Evolutionary conservation across 2,329 filamentous ascomycete species (phyloP), one percentile per base, ranked within the genome.

Genomic region (Venturia effusa): DNA sequence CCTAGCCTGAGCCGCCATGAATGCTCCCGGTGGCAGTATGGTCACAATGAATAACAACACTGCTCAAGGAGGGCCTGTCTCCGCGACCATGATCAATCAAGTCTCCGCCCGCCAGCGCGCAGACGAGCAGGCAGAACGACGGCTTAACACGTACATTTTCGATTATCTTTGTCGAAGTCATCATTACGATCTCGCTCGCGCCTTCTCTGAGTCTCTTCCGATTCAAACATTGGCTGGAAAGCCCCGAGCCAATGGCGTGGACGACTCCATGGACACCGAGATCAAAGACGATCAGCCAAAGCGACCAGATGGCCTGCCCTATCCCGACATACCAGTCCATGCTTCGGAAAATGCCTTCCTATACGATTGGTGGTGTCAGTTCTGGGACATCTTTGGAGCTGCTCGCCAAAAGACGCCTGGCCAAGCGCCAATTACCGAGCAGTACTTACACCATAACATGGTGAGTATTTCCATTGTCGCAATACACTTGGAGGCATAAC

Each of bases 361-460:
- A n/a, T 88, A 91, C 69, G 94, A 97, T 71, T 99, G 94, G 94
- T 99, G 95, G 80, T 90, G 88, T 72, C 83, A 97, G 62, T 99
- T 99, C 75, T 97, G 92, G 92, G 94, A 99, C 71, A 91, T 97
- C 69, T 95, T 89, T 76, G 86, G 86, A 88, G 90, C 71, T 84
- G 82, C 70, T 87, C 86, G 64, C 66, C 69, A 39, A 3, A 57
- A 40, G 19, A 30, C 37, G 17, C 34, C 17, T 8, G 37, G 15
- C 17, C 19, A 37, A 30, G 3, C 19, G 19, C 34, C 19, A 15
- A 4, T n/a, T 7, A n/a, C 48, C n/a, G 34, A 83, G 67, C 86
- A 89, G 78, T 96, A 96, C 75, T 84, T 95, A 65, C 78, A 83
- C 66, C 89, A 95, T 72, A 92, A 88, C 67, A 89, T 95, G 83